phyloP scores from a whole-genome alignment of 495 filamentous ascomycete genomes.

The Rhizodiscina lignyota region DNA sequence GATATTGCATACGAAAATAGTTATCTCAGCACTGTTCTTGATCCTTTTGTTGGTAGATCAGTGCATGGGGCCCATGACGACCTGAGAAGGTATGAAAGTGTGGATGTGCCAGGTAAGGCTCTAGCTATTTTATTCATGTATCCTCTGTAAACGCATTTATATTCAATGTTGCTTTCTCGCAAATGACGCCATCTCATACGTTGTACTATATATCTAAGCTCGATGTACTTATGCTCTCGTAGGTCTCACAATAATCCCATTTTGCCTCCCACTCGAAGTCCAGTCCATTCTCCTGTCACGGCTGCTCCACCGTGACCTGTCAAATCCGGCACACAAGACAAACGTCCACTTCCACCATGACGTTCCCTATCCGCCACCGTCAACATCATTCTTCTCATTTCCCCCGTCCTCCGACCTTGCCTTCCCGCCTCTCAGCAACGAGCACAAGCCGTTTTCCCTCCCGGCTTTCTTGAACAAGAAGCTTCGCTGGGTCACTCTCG shows the following conservation, averaged over 20 bases:
- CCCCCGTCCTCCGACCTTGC: slow-evolving; percentile 9
- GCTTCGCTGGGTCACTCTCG: slow-evolving; percentile 83
- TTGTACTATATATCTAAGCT: no score
- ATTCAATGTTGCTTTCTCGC: no score
- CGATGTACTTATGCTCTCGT: no score
- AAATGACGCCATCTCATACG: no score
- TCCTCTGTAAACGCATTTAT: no score
- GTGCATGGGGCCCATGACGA: no score
- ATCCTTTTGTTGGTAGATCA: no score
- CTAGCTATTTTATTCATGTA: no score
- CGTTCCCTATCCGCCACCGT: slow-evolving; percentile 42
- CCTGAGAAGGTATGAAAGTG: no score
- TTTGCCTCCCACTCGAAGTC: slow-evolving; percentile 45
- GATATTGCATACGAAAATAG: slow-evolving; percentile 4
- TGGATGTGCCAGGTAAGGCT: no score
- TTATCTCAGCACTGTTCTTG: slow-evolving; percentile 1
- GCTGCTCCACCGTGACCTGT: slow-evolving; percentile 67
- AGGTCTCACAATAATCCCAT: slow-evolving; percentile 65
- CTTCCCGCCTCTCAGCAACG: slow-evolving; percentile 45
- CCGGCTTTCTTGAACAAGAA: slow-evolving; percentile 52
- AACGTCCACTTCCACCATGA: slow-evolving; percentile 76
- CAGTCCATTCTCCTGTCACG: slow-evolving; percentile 51
- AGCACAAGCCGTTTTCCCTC: slow-evolving; percentile 52
- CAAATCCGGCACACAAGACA: slow-evolving; percentile 56
- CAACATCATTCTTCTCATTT: slow-evolving; percentile 32